These are phyloP conservation scores for Monilinia fructicola DNA, from an alignment of 2,329 filamentous ascomycete species.

Conservation along the genomic window DNA sequence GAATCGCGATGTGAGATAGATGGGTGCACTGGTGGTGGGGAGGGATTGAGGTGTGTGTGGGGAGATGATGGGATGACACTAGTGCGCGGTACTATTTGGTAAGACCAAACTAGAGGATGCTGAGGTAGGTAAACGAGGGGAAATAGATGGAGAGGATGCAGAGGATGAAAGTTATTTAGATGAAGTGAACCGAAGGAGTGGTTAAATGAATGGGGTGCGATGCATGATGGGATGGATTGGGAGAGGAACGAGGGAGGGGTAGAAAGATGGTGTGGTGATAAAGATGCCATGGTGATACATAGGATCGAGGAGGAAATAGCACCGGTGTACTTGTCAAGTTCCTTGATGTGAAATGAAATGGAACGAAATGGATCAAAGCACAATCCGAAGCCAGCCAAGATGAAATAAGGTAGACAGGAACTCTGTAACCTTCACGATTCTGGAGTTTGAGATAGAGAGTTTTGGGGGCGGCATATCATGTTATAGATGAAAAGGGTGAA, in stretches of 20 bases:
- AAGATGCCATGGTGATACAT: background rate
- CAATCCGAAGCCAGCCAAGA: background rate
- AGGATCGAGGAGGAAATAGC: background rate
- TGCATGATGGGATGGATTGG: background rate
- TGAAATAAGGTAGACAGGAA: slow-evolving; percentile 1
- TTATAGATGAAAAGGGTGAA: background rate
- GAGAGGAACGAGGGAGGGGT: background rate
- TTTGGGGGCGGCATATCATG: background rate
- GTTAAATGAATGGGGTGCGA: background rate
- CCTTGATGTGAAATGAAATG: background rate
- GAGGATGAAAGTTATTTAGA: background rate
- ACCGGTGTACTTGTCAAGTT: background rate
- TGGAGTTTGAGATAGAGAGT: background rate
- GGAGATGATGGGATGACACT: background rate
- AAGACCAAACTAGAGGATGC: background rate
- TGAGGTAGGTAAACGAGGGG: too few species aligned
- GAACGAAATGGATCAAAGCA: background rate
- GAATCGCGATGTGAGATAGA: too few species aligned
- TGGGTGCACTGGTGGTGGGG: background rate
- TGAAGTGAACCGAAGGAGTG: background rate
- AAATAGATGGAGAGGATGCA: background rate
- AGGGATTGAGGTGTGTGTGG: background rate
- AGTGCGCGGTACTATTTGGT: background rate
- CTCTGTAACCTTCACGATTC: background rate
- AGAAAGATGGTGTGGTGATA: background rate